Percentiles rank a stretch among this genome's conserved stretches.
phyloP scores from a whole-genome alignment of 2,329 filamentous ascomycete genomes.

The Teratosphaeria viscida region DNA sequence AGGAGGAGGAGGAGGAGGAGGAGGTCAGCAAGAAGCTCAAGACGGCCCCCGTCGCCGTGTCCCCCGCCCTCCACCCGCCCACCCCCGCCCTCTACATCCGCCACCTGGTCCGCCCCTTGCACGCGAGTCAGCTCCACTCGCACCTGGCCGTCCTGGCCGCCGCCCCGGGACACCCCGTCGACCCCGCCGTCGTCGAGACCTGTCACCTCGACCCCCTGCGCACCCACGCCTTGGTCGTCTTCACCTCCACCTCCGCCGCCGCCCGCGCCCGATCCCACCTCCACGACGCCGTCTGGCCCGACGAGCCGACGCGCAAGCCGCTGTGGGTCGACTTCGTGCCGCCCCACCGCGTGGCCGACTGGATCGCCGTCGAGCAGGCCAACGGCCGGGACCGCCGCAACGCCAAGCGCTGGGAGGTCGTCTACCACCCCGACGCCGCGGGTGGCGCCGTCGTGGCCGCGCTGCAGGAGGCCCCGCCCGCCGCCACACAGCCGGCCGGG shows the following conservation, averaged over 20 bases:
- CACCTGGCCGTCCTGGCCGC: conserved; percentile 62
- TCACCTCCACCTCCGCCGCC: conserved; percentile 59
- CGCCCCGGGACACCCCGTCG: conserved; percentile 32
- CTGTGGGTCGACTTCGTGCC: conserved; percentile 89
- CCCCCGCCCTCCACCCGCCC: conserved; percentile 28
- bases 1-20: conserved; percentile 5
- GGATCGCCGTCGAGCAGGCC: conserved; percentile 60
- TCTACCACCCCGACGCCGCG: conserved; percentile 43
- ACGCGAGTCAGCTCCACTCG: conserved; percentile 53
- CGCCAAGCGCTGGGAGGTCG: conserved; percentile 58
- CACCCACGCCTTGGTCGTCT: conserved; percentile 75
- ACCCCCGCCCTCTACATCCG: conserved; percentile 74
- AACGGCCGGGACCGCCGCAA: conserved; percentile 32
- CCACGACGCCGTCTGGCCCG: conserved; percentile 74
- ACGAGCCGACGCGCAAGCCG: conserved; percentile 71
- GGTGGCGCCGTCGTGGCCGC: conserved; percentile 36
- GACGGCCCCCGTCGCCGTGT: conserved; percentile 8
- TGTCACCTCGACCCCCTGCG: conserved; percentile 79
- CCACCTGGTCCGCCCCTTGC: conserved; percentile 80
- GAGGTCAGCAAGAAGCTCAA: conserved; percentile 34
- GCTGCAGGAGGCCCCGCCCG: neutral
- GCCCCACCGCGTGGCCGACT: conserved; percentile 56
- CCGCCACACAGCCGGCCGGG: neutral
- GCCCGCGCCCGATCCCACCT: conserved; percentile 64
- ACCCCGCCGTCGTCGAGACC: conserved; percentile 41